These are phyloP conservation scores for Eucalyptus sideroxylon DNA, from an alignment of 345 rosid species.

Conservation along the genomic window DNA sequence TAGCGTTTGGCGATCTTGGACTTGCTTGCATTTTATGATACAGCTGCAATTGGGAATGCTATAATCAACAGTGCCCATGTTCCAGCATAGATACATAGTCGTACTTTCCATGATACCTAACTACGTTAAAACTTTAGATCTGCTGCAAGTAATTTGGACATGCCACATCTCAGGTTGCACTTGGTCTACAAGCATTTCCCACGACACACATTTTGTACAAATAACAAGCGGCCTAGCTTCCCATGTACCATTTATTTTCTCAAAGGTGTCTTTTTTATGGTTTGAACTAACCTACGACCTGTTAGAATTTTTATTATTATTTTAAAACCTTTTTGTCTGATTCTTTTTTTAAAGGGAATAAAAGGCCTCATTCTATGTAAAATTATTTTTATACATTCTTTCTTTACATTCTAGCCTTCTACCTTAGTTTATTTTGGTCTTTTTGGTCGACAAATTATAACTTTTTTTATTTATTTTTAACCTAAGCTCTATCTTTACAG, in stretches of 20 bases:
- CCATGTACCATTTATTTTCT: background rate
- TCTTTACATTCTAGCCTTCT: background rate
- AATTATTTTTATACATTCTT: background rate
- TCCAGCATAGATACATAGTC: background rate
- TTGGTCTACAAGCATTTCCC: background rate
- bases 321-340: background rate
- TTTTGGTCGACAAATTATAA: background rate
- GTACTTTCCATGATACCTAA: background rate
- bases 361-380: background rate
- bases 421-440: background rate
- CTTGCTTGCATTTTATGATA: background rate
- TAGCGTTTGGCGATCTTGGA: background rate
- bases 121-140: background rate
- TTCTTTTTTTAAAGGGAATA: background rate
- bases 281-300: background rate
- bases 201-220: background rate
- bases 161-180: background rate
- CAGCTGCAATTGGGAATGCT: background rate
- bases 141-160: background rate
- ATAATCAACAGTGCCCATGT: background rate
- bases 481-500: background rate
- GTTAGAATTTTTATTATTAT: background rate
- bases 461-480: background rate
- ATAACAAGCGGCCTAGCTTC: background rate
- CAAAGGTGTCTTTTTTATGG: background rate